phyloP scores from a whole-genome alignment of 2,329 filamentous ascomycete species.

The Aschersonia sp. region DNA sequence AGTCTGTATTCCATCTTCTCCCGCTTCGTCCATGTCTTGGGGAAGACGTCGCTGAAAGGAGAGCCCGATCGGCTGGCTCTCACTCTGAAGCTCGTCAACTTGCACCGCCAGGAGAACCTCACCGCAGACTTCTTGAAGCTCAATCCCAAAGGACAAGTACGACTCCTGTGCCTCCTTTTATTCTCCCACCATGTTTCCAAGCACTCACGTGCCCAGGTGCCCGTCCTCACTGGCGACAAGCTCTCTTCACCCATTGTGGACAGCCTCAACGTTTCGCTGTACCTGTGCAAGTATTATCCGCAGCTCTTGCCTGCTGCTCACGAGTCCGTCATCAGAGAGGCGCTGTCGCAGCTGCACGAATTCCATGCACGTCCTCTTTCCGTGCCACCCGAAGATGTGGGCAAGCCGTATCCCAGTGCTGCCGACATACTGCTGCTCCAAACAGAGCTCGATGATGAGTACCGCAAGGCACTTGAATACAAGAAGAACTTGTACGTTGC shows the following conservation, averaged over 20 bases:
- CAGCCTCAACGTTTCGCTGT: neutral
- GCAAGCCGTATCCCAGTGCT: neutral
- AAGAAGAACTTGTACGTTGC: slow-evolving; percentile 1
- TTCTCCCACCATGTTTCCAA: neutral
- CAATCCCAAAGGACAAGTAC: slow-evolving; percentile 1
- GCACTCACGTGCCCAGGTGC: neutral
- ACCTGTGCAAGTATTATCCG: slow-evolving; percentile 1
- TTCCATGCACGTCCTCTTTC: neutral
- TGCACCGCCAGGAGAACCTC: neutral
- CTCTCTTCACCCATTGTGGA: neutral
- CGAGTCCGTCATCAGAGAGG: neutral
- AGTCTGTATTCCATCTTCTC: slow-evolving; percentile 1
- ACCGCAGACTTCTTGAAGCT: neutral
- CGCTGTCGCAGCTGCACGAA: neutral
- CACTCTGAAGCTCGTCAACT: neutral
- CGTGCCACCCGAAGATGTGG: neutral
- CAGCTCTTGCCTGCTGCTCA: neutral
- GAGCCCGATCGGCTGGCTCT: neutral
- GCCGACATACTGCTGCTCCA: neutral
- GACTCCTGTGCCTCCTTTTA: neutral
- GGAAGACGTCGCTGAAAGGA: neutral
- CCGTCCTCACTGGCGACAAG: neutral
- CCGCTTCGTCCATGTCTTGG: neutral
- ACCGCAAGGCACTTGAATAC: neutral
- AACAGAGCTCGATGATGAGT: neutral